Percentiles rank a stretch among this genome's conserved stretches.
Conservation (phyloP, 306 rosid species). For the barrel medic (Medicago truncatula) region DNA sequence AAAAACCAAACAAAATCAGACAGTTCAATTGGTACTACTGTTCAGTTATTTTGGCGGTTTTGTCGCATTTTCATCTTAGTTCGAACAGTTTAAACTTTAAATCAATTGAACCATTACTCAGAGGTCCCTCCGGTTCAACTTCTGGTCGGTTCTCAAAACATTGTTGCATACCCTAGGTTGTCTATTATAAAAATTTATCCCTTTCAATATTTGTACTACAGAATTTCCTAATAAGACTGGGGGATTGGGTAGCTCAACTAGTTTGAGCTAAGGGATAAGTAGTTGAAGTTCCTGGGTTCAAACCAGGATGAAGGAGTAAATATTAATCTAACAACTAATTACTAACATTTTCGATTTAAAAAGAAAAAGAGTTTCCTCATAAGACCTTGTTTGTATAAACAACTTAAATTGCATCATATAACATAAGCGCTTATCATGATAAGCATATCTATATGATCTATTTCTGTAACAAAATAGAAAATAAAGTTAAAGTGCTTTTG, state of each 20-base stretch:
- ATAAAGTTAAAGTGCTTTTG: too few species aligned
- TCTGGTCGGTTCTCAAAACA: neutral
- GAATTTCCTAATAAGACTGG: neutral
- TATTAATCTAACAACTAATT: too few species aligned
- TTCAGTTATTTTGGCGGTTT: neutral
- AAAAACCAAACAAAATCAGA: neutral
- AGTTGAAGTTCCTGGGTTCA: too few species aligned
- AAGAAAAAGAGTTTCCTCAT: neutral
- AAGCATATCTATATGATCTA: too few species aligned
- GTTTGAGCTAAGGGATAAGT: too few species aligned
- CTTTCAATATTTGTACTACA: neutral
- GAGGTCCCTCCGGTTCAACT: neutral
- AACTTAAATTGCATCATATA: too few species aligned
- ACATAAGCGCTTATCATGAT: too few species aligned
- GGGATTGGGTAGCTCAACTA: too few species aligned
- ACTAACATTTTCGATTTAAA: too few species aligned
- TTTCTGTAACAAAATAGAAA: too few species aligned
- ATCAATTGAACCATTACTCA: neutral
- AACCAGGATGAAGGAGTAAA: too few species aligned
- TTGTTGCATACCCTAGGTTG: neutral
- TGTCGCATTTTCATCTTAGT: neutral
- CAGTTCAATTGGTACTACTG: neutral
- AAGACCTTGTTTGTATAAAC: too few species aligned
- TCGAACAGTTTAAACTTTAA: neutral
- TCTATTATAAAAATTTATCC: conserved; percentile 12